These are phyloP conservation scores for Penicillium oxalicum DNA, from an alignment of 2,329 filamentous ascomycete species.

Conservation along the genomic window DNA sequence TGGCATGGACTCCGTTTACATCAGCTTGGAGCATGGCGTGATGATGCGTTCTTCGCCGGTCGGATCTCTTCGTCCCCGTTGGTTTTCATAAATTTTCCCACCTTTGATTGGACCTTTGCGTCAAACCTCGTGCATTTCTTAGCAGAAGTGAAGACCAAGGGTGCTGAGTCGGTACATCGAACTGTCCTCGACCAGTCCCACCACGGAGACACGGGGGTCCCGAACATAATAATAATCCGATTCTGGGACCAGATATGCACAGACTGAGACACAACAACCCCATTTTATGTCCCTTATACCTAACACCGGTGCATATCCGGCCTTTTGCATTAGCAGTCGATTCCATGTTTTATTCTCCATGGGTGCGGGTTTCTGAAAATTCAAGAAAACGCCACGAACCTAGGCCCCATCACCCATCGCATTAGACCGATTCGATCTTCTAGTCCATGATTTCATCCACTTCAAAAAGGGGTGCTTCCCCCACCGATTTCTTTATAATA, in stretches of 20 bases:
- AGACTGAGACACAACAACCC: not conserved
- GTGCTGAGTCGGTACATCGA: no score
- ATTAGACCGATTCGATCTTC: not conserved
- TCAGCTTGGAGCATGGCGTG: no score
- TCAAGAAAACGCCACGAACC: constrained; percentile 7
- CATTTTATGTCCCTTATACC: constrained; percentile 6
- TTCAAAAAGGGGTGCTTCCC: constrained; percentile 1
- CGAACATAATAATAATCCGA: not conserved
- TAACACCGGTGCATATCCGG: constrained; percentile 9
- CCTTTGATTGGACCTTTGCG: no score
- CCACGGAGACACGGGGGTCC: no score
- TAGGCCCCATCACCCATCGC: not conserved
- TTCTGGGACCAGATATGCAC: constrained; percentile 4
- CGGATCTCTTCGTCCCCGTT: no score
- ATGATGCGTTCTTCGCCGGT: no score
- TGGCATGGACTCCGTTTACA: no score
- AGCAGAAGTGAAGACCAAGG: no score
- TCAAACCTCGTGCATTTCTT: no score
- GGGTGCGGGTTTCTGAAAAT: not conserved
- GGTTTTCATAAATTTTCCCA: no score
- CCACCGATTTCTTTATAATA: not conserved
- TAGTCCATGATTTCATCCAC: not conserved
- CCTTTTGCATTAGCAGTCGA: not conserved
- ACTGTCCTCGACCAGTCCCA: no score
- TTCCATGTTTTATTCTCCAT: no score